A percentile compares a stretch with the other conserved stretches of the same genome.
Evolutionary conservation across 768 basidiomycete genomes (phyloP).

Genomic region (Tulasnella sp.): DNA sequence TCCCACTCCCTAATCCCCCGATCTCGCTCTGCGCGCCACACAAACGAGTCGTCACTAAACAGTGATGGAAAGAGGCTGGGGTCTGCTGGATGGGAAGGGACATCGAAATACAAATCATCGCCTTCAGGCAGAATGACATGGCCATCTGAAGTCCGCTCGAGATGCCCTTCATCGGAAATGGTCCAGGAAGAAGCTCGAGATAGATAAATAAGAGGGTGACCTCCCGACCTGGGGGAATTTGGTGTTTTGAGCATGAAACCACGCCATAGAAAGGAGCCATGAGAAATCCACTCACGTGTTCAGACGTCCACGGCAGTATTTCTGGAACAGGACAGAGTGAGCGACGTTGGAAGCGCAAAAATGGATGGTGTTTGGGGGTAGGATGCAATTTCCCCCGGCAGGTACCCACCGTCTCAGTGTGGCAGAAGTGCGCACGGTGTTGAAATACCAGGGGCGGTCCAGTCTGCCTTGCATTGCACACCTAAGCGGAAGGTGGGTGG

Average conservation of each 20-base stretch:
- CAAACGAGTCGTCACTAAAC: not conserved
- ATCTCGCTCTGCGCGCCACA: not conserved
- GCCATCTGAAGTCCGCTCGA: not conserved
- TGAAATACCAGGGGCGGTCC: not conserved
- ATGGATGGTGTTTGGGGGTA: no score
- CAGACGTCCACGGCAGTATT: not conserved
- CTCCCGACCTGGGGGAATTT: not conserved
- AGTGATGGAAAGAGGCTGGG: not conserved
- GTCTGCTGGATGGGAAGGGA: not conserved
- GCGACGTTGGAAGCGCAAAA: not conserved
- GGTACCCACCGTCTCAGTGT: not conserved
- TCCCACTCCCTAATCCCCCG: not conserved
- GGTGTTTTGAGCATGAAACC: not conserved
- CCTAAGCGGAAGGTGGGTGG: not conserved
- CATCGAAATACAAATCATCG: not conserved
- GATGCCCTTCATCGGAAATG: not conserved
- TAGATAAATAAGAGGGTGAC: not conserved
- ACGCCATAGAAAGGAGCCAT: not conserved
- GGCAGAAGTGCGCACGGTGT: not conserved
- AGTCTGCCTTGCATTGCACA: not conserved
- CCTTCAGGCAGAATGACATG: not conserved
- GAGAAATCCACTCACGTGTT: not conserved
- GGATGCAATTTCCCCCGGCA: not conserved
- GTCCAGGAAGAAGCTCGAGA: not conserved
- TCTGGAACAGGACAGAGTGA: not conserved